Evolutionary conservation across 2,329 filamentous ascomycete genomes (phyloP), one percentile per base, ranked within the genome.

Genomic region (Verticillium tricorpus): DNA sequence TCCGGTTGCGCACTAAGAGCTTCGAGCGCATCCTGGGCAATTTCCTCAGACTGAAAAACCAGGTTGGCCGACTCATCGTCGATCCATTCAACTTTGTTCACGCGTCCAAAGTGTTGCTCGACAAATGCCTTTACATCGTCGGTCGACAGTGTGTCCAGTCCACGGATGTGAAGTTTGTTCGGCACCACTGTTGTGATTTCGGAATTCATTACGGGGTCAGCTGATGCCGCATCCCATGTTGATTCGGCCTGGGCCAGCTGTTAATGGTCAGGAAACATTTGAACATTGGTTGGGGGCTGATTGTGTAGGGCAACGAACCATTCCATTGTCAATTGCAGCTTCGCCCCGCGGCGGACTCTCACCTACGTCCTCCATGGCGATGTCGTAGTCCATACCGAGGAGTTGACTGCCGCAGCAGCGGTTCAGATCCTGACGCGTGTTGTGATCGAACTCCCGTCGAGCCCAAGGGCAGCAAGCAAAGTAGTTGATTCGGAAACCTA

Each of bases 1-100:
- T 52, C 45, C 65, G 85, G 74, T 19, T 84, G 74, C 19, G 77
- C 76, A 61, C 81, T 77, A 32, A 89, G 78, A 7, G 84, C 79
- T 31, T 77, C 69, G 22, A 89, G 75, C 19, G 86, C 87, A 56
- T 85, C 80, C 19, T 79, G 76, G 1, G 85, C 85, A 7, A 74
- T 71, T 28, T 74, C 71, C 15, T 85, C 79, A 7, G 82, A 82
- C 45, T 77, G 79, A 77, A 95, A 98, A 59, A 96, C 76, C 60
- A 97, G 80, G 72, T 98, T 98, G 65, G 92, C 92, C 0, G 92
- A 94, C 7, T 86, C 88, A 74, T 99, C 95, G 73, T 98, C 92
- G 67, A 99, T 92, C 95, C 95, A 99, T 77, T 98, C 93, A 65
- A 97, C 81, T 64, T 85, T 83, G 61, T 84, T 79, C 61, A 88